Percentiles rank a stretch among this genome's conserved stretches.
phyloP scores from a whole-genome alignment of 108 stramenopile species.

The Skeletonema menzelii region DNA sequence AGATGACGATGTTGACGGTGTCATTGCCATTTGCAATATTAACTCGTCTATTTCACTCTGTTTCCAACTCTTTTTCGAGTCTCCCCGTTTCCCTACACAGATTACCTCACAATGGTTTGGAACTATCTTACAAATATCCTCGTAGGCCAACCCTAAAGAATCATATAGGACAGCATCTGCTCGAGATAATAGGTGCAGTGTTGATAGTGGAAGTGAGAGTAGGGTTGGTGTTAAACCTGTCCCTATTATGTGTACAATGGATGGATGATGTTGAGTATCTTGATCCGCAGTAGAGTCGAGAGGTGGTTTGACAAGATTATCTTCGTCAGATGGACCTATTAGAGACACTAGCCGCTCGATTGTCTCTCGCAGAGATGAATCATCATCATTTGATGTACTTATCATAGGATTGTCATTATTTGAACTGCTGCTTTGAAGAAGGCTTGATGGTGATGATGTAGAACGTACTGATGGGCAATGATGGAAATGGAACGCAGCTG shows the following conservation, averaged over 20 bases:
- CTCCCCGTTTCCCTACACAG: slow-evolving; percentile 45
- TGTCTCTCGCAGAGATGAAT: slow-evolving; percentile 1
- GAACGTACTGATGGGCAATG: background rate
- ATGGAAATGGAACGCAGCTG: background rate
- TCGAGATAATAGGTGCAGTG: slow-evolving; percentile 22
- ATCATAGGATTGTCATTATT: background rate
- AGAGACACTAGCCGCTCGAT: slow-evolving; percentile 9
- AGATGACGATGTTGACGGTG: background rate
- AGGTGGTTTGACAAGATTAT: background rate
- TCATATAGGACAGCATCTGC: slow-evolving; percentile 44
- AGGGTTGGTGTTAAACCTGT: slow-evolving; percentile 37
- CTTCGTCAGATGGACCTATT: background rate
- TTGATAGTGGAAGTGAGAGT: slow-evolving; percentile 31
- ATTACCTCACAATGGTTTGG: slow-evolving; percentile 26
- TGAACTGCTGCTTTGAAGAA: background rate
- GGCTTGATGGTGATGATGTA: background rate
- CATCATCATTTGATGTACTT: background rate
- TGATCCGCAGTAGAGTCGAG: background rate
- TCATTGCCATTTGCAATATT: slow-evolving; percentile 25
- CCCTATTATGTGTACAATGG: slow-evolving; percentile 38
- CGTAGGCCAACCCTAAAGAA: slow-evolving; percentile 24
- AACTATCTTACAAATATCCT: slow-evolving; percentile 36
- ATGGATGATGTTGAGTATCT: background rate
- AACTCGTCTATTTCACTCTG: slow-evolving; percentile 38
- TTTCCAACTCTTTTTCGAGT: slow-evolving; percentile 23